Base-by-base conservation (phyloP, 768 basidiomycete species). In the Boletellus emodensis region DNA sequence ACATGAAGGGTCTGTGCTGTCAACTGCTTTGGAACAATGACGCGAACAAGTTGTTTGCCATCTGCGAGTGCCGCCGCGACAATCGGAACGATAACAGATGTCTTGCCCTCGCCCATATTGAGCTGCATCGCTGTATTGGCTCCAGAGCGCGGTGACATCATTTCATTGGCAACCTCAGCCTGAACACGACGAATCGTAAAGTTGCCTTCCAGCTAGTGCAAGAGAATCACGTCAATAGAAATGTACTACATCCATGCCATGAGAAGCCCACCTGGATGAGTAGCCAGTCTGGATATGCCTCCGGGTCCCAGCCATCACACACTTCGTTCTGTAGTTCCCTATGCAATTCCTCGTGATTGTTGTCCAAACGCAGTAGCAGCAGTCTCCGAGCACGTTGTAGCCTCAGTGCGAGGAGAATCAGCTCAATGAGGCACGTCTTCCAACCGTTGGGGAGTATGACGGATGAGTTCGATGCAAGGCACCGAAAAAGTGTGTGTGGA, bases 41-140 rank as follows among this genome's bases (percentile, higher is more conserved):
- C 71, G 11, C 81, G 72, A 36, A 73, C 74, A 1, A 82, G 62
- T 28, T 64, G 71, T 2, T 65, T 14, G 1, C 75, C 71, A 54
- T 81, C 65, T 0, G 80, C 74, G 12, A 82, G 66, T 5, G 59
- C 57, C 4, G 69, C 56, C 0, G 67, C 64, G 1, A 71, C 62
- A 28, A 80, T 63, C 0, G 80, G 80, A 2, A 81, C 69, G 17
- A 82, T 72, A 1, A 72, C 73, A 0, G 72, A 74, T 2, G 73
- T 71, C 51, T 82, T 82, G 1, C 80, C 81, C 47, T 82, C 80
- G 3, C 80, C 80, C 80, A 82, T 82, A 43, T 82, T 79, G 14
- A 81, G 71, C 36, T 81, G 80, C 26, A 76, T 63, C 6, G 69
- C 59, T 0, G 73, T 72, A 42, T 75, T 82, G 8, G 54, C 14